phyloP scores from a whole-genome alignment of 2,329 filamentous ascomycete genomes.

The Sporothrix brunneoviolacea region DNA sequence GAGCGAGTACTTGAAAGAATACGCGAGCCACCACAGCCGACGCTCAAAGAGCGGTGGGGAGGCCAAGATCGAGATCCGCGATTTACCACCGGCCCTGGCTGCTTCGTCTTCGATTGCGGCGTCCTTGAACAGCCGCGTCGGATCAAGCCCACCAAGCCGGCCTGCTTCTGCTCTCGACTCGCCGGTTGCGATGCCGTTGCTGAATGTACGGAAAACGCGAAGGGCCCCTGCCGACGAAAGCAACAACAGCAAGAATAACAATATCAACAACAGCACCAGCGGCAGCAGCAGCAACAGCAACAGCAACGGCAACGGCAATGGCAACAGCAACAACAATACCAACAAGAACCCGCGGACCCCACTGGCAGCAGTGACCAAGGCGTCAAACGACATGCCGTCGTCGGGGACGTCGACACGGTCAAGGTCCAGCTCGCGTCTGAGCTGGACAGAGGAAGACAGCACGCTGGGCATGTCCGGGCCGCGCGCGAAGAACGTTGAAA shows the following conservation, averaged over 20 bases:
- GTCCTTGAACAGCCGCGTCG: conserved; percentile 20
- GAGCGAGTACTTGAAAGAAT: conserved; percentile 89
- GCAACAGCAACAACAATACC: background rate
- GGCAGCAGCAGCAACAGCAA: background rate
- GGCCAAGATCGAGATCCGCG: conserved; percentile 53
- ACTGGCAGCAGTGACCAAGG: conserved; percentile 24
- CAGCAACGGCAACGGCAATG: background rate
- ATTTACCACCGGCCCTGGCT: conserved; percentile 33
- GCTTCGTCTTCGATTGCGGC: conserved; percentile 15
- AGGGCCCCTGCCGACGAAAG: conserved; percentile 18
- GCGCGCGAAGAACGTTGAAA: conserved; percentile 55
- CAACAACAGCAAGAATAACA: background rate
- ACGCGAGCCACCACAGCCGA: conserved; percentile 85
- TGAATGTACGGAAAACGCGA: conserved; percentile 50
- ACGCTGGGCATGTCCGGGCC: conserved; percentile 66
- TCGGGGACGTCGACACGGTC: conserved; percentile 41
- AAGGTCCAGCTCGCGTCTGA: conserved; percentile 45
- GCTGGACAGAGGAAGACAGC: conserved; percentile 50
- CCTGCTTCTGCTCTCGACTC: conserved; percentile 31
- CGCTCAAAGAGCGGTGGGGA: conserved; percentile 43
- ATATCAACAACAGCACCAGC: background rate
- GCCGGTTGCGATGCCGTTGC: conserved; percentile 38
- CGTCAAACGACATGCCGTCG: conserved; percentile 37
- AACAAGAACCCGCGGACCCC: conserved; percentile 36
- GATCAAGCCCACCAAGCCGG: conserved; percentile 29